These are phyloP conservation scores for Sugiyamaella sp. DNA, from an alignment of 1,139 yeast species.

Conservation along the genomic window DNA sequence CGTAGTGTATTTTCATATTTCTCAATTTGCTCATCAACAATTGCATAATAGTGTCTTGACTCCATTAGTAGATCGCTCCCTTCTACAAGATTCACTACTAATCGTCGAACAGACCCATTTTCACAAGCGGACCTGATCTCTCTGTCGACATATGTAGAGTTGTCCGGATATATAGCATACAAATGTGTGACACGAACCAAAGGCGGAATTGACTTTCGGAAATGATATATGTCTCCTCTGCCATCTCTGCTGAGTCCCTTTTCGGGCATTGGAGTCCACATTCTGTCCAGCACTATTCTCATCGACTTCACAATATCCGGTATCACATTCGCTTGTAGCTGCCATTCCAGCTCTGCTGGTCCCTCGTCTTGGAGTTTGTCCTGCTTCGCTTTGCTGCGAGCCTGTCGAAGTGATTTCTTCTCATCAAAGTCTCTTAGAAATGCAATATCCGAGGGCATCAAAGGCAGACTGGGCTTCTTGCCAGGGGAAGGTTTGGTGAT, in stretches of 20 bases:
- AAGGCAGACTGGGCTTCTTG: slow-evolving; percentile 26
- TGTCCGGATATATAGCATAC: slow-evolving; percentile 47
- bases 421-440: slow-evolving; percentile 36
- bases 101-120: slow-evolving; percentile 39
- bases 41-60: slow-evolving; percentile 38
- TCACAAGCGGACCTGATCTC: slow-evolving; percentile 41
- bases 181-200: slow-evolving; percentile 46
- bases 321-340: slow-evolving; percentile 12
- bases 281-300: slow-evolving; percentile 29
- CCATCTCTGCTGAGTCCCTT: slow-evolving; percentile 35
- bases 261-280: slow-evolving; percentile 40
- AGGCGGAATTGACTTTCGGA: slow-evolving; percentile 43
- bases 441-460: slow-evolving; percentile 39
- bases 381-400: slow-evolving; percentile 26
- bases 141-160: slow-evolving; percentile 50
- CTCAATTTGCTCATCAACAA: slow-evolving; percentile 28
- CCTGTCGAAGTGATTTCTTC: slow-evolving; percentile 31
- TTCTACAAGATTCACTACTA: slow-evolving; percentile 44
- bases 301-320: slow-evolving; percentile 32
- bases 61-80: slow-evolving; percentile 46
- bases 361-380: slow-evolving; percentile 35
- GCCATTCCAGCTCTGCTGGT: slow-evolving; percentile 32
- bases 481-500: slow-evolving; percentile 16
- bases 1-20: slow-evolving; percentile 13
- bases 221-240: slow-evolving; percentile 33